phyloP scores from a whole-genome alignment of 2,329 filamentous ascomycete genomes.

The Aspergillus pseudonomiae region DNA sequence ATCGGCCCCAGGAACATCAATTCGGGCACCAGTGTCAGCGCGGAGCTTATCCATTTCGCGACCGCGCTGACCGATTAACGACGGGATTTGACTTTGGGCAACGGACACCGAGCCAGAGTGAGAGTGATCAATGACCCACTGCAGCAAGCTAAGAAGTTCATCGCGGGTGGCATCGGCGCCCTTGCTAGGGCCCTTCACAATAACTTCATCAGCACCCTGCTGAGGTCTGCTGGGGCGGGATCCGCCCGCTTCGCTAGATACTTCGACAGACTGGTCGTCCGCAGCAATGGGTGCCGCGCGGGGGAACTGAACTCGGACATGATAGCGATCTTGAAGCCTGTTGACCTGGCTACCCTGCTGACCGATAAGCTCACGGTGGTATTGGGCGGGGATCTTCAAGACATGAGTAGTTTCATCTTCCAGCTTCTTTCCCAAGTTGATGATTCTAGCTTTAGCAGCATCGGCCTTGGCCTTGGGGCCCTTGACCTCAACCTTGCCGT shows the following conservation, averaged over 20 bases:
- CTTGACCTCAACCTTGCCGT: constrained; percentile 93
- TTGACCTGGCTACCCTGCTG: constrained; percentile 86
- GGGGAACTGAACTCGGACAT: constrained; percentile 94
- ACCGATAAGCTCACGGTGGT: constrained; percentile 91
- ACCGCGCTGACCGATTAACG: constrained; percentile 87
- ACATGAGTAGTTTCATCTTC: constrained; percentile 88
- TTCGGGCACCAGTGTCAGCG: constrained; percentile 79
- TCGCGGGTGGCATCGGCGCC: constrained; percentile 90
- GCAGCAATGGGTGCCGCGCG: constrained; percentile 55
- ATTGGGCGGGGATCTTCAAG: constrained; percentile 90
- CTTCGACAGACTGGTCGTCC: constrained; percentile 72
- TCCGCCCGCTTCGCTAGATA: constrained; percentile 65
- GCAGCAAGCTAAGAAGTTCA: constrained; percentile 83
- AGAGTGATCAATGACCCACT: constrained; percentile 89
- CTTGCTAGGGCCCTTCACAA: constrained; percentile 87
- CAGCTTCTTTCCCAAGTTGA: constrained; percentile 75
- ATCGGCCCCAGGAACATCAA: constrained; percentile 83
- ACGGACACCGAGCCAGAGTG: constrained; percentile 78
- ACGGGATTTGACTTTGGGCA: constrained; percentile 89
- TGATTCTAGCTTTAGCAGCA: constrained; percentile 79
- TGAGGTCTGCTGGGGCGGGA: constrained; percentile 64
- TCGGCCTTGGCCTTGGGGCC: constrained; percentile 95
- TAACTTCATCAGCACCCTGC: constrained; percentile 84
- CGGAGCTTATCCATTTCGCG: constrained; percentile 89
- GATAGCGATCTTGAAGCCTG: constrained; percentile 87